Base-by-base conservation (phyloP, 257 asterid genomes). In the Solanum tarijense region DNA sequence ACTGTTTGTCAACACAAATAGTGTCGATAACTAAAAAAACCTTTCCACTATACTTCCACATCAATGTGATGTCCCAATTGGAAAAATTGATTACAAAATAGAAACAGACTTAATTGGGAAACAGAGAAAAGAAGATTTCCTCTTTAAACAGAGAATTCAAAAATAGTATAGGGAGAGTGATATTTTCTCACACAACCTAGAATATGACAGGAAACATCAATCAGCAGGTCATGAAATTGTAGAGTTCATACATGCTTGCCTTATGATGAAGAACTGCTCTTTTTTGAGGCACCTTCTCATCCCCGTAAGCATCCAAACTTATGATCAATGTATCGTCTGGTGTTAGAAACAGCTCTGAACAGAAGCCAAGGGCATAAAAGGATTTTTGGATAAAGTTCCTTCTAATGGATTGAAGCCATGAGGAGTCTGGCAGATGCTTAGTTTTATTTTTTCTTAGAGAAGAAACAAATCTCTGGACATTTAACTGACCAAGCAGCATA, bases 221-320 rank as follows among this genome's bases (percentile, higher is more conserved):
- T 62, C 39, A 62, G 52, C 75, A 55, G 46, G 66, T 13, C 62
- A 65, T 12, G 87, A 39, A 66, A 62, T 85, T 66, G 16, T 66
- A 21, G 75, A 65, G 65, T 62, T 71, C 92, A 86, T 91, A 90
- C 93, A 90, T 55, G 92, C 96, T 94, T 95, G 96, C 98, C 98
- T 95, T 94, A 94, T 96, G 98, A 89, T 93, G 98, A 87, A 94
- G 90, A 81, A 94, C 89, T 29, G 98, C 98, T 92, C 93, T 96
- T 88, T 89, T 94, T 83, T 96, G 91, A 2, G 90, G 91, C n/a
- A 62, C 88, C 76, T 87, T 91, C 35, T 73, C 88, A 71, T 93
- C 93, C 9, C 90, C 92, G 29, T 86, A 39, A 11, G 91, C 86
- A 89, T 96, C 98, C 29, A 90, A 71, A 90, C 94, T 89, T 60